Conservation (phyloP, 2,329 filamentous ascomycete genomes). For the Dothiorella sarmentorum region DNA sequence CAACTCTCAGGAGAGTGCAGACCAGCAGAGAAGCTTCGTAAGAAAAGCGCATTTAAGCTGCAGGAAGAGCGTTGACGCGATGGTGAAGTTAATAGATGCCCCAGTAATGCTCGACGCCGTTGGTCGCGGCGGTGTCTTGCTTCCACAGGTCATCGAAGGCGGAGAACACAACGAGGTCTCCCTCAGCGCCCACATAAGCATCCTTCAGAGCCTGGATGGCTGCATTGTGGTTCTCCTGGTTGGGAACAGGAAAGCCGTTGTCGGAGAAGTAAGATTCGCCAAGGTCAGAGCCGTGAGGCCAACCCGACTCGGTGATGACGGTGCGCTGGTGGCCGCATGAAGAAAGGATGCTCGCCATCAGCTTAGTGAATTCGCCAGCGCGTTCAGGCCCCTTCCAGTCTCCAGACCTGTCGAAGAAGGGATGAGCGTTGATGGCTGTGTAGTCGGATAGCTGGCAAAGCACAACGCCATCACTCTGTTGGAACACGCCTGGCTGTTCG, state of each 20-base stretch:
- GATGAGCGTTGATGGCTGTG: slow-evolving; percentile 77
- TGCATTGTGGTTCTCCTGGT: slow-evolving; percentile 59
- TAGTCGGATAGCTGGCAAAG: slow-evolving; percentile 74
- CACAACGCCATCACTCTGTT: slow-evolving; percentile 51
- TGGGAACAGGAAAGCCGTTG: slow-evolving; percentile 69
- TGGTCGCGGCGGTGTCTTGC: slow-evolving; percentile 57
- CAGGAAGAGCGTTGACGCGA: no score
- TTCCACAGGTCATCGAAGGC: slow-evolving; percentile 83
- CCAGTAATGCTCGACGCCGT: slow-evolving; percentile 74
- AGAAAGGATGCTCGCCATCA: slow-evolving; percentile 51
- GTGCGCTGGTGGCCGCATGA: slow-evolving; percentile 58
- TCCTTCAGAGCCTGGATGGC: slow-evolving; percentile 52
- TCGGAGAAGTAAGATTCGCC: slow-evolving; percentile 26
- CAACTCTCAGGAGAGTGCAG: neutral
- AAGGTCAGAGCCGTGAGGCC: slow-evolving; percentile 65
- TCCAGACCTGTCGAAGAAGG: slow-evolving; percentile 66
- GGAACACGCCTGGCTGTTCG: slow-evolving; percentile 69
- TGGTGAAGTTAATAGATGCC: no score
- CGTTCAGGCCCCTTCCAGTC: slow-evolving; percentile 43
- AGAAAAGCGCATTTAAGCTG: neutral
- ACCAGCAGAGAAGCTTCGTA: neutral
- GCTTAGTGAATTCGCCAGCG: slow-evolving; percentile 65
- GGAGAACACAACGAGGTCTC: slow-evolving; percentile 65
- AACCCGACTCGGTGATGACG: slow-evolving; percentile 79
- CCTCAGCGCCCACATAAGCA: neutral